These are phyloP conservation scores for Suillus decipiens DNA, from an alignment of 768 basidiomycete genomes.

Conservation along the genomic window DNA sequence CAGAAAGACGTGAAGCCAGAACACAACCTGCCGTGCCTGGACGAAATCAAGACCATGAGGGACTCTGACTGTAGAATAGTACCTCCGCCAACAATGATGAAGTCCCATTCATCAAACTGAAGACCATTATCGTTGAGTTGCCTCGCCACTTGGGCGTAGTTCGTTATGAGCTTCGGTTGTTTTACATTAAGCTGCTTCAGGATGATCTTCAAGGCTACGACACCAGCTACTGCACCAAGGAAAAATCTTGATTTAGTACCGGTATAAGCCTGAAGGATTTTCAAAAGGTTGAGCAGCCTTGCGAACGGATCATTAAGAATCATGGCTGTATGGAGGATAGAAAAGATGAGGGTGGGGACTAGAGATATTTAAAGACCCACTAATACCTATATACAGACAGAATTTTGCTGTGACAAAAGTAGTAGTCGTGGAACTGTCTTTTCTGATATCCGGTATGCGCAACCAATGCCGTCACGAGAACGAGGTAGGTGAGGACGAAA, in stretches of 20 bases:
- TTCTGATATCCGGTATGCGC: background rate
- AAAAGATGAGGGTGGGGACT: background rate
- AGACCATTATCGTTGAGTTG: background rate
- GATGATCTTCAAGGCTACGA: slow-evolving; percentile 13
- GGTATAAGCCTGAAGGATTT: slow-evolving; percentile 1
- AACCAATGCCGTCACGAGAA: background rate
- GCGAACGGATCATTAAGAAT: background rate
- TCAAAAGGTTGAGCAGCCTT: slow-evolving; percentile 5
- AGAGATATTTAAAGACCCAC: background rate
- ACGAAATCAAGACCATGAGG: background rate
- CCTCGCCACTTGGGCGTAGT: slow-evolving; percentile 17
- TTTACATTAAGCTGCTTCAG: slow-evolving; percentile 1
- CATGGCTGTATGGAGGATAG: background rate
- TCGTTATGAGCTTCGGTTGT: slow-evolving; percentile 12
- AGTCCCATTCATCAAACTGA: slow-evolving; percentile 42
- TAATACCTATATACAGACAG: background rate
- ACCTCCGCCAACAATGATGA: slow-evolving; percentile 61
- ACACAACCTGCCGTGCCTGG: slow-evolving; percentile 47
- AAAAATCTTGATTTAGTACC: background rate
- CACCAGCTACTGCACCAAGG: slow-evolving; percentile 6
- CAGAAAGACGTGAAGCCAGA: slow-evolving; percentile 45
- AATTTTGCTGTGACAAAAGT: background rate
- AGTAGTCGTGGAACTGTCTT: too few relatives aligned
- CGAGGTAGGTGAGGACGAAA: too few relatives aligned
- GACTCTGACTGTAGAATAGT: background rate